phyloP scores from a whole-genome alignment of 257 asterid species.

The Fraxinus anomala region DNA sequence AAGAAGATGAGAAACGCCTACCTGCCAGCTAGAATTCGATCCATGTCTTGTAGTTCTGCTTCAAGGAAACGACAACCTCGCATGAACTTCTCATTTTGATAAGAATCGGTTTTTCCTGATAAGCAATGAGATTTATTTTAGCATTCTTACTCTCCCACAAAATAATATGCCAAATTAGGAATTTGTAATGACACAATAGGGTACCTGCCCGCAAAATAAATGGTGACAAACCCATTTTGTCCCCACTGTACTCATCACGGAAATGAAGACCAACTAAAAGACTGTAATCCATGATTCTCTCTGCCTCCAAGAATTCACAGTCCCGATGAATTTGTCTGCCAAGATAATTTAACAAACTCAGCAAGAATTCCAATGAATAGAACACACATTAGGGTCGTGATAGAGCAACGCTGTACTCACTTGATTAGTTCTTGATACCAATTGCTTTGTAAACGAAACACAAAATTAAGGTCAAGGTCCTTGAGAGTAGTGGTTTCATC shows the following conservation, averaged over 20 bases:
- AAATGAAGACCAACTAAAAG: conserved; percentile 94
- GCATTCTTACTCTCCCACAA: conserved; percentile 11
- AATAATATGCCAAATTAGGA: neutral
- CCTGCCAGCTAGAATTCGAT: conserved; percentile 81
- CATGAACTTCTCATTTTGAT: conserved; percentile 80
- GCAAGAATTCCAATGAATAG: conserved; percentile 6
- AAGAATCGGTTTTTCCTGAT: conserved; percentile 77
- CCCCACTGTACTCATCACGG: conserved; percentile 80
- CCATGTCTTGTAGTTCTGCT: conserved; percentile 96
- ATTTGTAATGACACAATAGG: neutral
- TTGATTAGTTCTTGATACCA: conserved; percentile 88
- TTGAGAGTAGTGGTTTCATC: conserved; percentile 92
- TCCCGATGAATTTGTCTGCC: conserved; percentile 89
- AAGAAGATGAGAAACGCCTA: conserved; percentile 27
- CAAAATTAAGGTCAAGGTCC: conserved; percentile 81
- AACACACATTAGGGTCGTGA: neutral
- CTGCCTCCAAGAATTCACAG: conserved; percentile 84
- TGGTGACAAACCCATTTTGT: conserved; percentile 91
- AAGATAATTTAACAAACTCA: conserved; percentile 12
- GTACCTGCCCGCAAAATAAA: conserved; percentile 77
- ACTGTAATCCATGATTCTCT: conserved; percentile 92
- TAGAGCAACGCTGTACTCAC: conserved; percentile 42
- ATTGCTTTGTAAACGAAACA: conserved; percentile 66
- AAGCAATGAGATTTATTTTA: conserved; percentile 25
- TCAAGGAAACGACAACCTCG: conserved; percentile 95